phyloP scores from a whole-genome alignment of 306 rosid species.

The Sophora flavescens region DNA sequence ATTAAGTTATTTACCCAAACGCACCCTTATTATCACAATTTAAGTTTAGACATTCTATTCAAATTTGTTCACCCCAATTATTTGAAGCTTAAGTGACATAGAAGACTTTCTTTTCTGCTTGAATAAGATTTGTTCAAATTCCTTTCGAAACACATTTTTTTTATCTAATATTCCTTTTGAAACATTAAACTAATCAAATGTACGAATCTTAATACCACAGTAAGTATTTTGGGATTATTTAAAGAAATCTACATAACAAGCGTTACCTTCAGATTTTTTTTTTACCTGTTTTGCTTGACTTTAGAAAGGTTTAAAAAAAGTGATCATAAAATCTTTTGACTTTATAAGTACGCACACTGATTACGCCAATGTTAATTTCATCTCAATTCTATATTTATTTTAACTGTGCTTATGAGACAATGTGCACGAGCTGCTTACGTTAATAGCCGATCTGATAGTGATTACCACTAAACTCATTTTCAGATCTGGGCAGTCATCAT shows the following conservation, averaged over 20 bases:
- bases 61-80: not conserved
- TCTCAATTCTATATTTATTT: not conserved
- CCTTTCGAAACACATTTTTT: too few relatives aligned
- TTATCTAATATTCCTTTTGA: not conserved
- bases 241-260: not conserved
- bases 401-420: not conserved
- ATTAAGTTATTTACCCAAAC: too few relatives aligned
- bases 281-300: not conserved
- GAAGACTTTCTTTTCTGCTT: not conserved
- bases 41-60: not conserved
- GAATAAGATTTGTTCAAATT: not conserved
- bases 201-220: not conserved
- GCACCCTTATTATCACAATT: not conserved
- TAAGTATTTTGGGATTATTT: not conserved
- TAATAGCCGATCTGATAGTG: constrained; percentile 29
- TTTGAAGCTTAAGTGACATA: not conserved
- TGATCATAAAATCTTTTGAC: not conserved
- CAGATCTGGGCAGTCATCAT: constrained; percentile 27
- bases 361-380: constrained; percentile 15
- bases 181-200: not conserved
- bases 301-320: not conserved
- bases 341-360: constrained; percentile 13
- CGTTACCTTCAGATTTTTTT: not conserved
- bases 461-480: constrained; percentile 18
- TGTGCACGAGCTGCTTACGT: constrained; percentile 8